A percentile compares a stretch with the other conserved stretches of the same genome.
Conservation (phyloP, 2,329 filamentous ascomycete genomes). For the Diplodia mutila region DNA sequence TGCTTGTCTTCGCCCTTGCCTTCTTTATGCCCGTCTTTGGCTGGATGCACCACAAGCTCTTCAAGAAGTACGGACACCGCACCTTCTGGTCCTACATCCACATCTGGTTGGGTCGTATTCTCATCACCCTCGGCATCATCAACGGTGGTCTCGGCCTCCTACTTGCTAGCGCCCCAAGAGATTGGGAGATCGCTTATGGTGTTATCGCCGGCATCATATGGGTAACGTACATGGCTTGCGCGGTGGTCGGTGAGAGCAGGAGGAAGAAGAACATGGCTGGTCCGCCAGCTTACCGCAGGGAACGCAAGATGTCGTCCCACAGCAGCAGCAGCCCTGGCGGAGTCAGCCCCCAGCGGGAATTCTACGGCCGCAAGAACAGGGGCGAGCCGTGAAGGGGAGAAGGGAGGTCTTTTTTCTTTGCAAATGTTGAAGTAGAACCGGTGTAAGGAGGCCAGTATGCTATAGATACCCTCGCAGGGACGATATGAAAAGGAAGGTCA, state of each 20-base stretch:
- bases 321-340: conserved; percentile 5
- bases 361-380: conserved; percentile 15
- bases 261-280: conserved; percentile 20
- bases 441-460: neutral
- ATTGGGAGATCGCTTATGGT: conserved; percentile 36
- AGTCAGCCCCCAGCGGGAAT: conserved; percentile 7
- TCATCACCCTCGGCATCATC: conserved; percentile 56
- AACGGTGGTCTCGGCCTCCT: conserved; percentile 59
- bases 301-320: conserved; percentile 12
- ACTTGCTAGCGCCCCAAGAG: conserved; percentile 41
- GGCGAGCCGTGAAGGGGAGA: neutral
- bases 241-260: conserved; percentile 36
- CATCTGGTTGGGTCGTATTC: conserved; percentile 57
- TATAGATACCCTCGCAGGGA: conserved; percentile 11
- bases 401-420: too few relatives aligned
- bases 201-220: conserved; percentile 41
- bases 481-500: neutral
- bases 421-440: neutral
- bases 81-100: conserved; percentile 52
- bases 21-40: conserved; percentile 59
- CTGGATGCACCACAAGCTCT: conserved; percentile 54
- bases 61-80: conserved; percentile 48
- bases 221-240: conserved; percentile 37
- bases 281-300: neutral
- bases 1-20: conserved; percentile 52